These are phyloP conservation scores for Lumnitzera racemosa DNA, from an alignment of 345 rosid species.

Conservation along the genomic window DNA sequence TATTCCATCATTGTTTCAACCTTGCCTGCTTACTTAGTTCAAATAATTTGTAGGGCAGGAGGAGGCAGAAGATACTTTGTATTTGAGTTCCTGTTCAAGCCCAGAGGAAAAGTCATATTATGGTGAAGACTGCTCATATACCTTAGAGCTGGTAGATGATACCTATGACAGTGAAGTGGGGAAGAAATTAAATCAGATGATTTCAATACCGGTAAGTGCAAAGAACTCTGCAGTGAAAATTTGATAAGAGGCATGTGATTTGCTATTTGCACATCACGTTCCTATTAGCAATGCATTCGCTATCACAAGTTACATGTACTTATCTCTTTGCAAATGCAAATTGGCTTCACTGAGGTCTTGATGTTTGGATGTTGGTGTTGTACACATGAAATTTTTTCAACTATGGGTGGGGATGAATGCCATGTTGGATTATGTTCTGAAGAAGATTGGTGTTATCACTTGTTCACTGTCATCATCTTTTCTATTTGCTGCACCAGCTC, in stretches of 20 bases:
- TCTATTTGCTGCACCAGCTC: no score
- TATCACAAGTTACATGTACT: no score
- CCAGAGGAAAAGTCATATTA: constrained; percentile 32
- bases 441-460: no score
- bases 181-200: constrained; percentile 57
- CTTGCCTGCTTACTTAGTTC: constrained; percentile 7
- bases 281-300: no score
- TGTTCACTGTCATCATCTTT: no score
- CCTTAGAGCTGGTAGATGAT: constrained; percentile 36
- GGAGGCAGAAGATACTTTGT: constrained; percentile 30
- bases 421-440: no score
- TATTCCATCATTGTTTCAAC: constrained; percentile 5
- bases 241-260: not conserved
- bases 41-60: constrained; percentile 33
- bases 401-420: no score
- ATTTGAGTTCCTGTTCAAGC: constrained; percentile 44
- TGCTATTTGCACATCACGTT: not conserved
- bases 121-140: constrained; percentile 35
- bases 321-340: no score
- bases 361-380: no score
- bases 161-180: constrained; percentile 47
- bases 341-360: no score
- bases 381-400: no score
- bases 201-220: constrained; percentile 62
- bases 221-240: not conserved